Conservation (phyloP, 148 eudicot genomes). For the Camellia lanceoleosa region DNA sequence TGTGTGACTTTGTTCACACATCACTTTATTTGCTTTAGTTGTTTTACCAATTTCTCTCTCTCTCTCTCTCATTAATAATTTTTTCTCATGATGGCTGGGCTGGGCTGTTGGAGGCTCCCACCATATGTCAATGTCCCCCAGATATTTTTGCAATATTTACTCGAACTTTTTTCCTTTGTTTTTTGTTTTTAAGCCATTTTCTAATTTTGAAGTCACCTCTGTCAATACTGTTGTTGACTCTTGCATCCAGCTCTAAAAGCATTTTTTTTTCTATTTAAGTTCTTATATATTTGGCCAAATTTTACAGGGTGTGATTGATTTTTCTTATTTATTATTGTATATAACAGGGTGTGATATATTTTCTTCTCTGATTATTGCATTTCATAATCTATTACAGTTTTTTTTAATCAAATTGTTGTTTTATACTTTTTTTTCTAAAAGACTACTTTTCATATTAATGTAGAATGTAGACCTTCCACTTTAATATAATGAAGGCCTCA, state of each 20-base stretch:
- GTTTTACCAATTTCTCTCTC: background rate
- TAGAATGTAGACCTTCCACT: background rate
- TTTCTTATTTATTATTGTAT: background rate
- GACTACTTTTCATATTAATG: background rate
- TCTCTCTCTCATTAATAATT: background rate
- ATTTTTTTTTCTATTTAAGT: background rate
- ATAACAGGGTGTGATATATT: too few species aligned
- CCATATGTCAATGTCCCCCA: background rate
- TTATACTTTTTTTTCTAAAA: background rate
- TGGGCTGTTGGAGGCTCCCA: background rate
- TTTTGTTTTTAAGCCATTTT: background rate
- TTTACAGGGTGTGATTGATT: background rate
- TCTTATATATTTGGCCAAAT: background rate
- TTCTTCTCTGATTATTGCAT: background rate
- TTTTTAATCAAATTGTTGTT: background rate
- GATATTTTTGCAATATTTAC: background rate
- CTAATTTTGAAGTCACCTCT: background rate
- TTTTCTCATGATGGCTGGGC: background rate
- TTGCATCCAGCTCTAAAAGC: background rate
- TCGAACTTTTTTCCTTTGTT: background rate
- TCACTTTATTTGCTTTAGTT: conserved; percentile 3
- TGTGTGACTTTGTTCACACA: background rate
- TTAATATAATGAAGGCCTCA: too few species aligned
- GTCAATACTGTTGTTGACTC: background rate
- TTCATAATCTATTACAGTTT: background rate